Conservation (phyloP, 495 filamentous ascomycete genomes). For the Xylaria cubensis region DNA sequence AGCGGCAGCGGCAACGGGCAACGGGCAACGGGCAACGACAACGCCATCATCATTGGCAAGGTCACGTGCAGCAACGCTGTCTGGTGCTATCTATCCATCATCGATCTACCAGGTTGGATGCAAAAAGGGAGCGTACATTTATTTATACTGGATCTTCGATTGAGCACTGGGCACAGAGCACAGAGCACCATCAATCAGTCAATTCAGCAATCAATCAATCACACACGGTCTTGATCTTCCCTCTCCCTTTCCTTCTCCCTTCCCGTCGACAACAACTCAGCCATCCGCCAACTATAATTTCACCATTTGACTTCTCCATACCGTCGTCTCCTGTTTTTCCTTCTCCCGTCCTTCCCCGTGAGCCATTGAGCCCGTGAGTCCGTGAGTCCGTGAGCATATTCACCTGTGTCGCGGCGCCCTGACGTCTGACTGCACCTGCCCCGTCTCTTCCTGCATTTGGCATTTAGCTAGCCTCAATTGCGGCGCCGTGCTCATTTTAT, state of each 20-base stretch:
- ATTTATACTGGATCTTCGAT: conserved; percentile 1
- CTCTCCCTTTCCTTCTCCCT: background rate
- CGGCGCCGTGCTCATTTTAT: conserved; percentile 9
- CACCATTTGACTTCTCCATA: background rate
- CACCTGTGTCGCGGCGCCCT: background rate
- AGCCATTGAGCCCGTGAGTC: no score
- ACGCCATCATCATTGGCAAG: conserved; percentile 31
- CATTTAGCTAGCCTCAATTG: conserved; percentile 13
- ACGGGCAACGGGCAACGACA: background rate
- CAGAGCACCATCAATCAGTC: background rate
- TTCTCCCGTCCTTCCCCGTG: no score
- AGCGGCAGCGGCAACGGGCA: conserved; percentile 2
- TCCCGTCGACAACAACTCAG: conserved; percentile 1
- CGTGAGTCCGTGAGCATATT: background rate
- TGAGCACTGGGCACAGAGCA: conserved; percentile 12
- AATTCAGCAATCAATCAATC: no score
- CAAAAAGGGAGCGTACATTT: background rate
- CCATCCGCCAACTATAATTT: background rate
- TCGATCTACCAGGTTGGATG: background rate
- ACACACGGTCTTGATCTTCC: background rate
- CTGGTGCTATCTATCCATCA: conserved; percentile 19
- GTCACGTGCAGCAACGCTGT: conserved; percentile 37
- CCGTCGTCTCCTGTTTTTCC: background rate
- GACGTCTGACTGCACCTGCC: conserved; percentile 13
- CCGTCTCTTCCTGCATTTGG: background rate